Evolutionary conservation across 352 stramenopile genomes (phyloP), one percentile per base, ranked within the genome.

Genomic region (Pythium phragmitis): DNA sequence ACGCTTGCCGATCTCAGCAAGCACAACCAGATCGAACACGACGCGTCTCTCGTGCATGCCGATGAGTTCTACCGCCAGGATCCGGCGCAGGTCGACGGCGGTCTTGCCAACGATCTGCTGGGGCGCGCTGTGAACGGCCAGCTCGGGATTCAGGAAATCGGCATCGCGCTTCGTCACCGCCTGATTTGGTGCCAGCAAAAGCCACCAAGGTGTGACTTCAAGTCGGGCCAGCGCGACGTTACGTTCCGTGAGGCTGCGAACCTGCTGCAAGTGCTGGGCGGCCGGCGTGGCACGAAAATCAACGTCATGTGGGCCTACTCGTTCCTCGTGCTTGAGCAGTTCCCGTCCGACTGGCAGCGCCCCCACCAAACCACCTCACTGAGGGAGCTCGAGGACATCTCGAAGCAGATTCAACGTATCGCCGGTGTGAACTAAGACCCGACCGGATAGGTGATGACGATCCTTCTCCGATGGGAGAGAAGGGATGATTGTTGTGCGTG

Each of bases 21-120:
- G 17, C 77, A 84, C 68, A 82, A 79, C 64, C 60, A 61, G 9
- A 73, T 81, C 34, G 78, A 84, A 52, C 78, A 82, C 50, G 78
- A 87, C 17, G 39, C 23, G 12, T 60, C 54, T 23, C 39, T 60
- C 19, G 54, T 60, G 1, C 54, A 52, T 16, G 54, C 64, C 6
- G 75, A 84, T 45, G 57, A 56, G 3, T 73, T 74, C 49, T 74
- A 69, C 56, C 72, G 67, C 37, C 36, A 59, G 41, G 65, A 83
- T 61, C 72, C 75, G 2, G 66, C 69, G 48, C 34, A 52, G 19
- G 65, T 66, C 12, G 74, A 76, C 47, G 50, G 56, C 11, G 63
- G 49, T 5, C 57, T 87, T n/a, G 69, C 65, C 21, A 60, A 73
- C 36, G 67, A 76, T 19, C 37, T 76, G 23, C 66, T 77, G 46